Evolutionary conservation across 352 stramenopile species (phyloP).

Genomic region (Thalassiosira oceanica): DNA sequence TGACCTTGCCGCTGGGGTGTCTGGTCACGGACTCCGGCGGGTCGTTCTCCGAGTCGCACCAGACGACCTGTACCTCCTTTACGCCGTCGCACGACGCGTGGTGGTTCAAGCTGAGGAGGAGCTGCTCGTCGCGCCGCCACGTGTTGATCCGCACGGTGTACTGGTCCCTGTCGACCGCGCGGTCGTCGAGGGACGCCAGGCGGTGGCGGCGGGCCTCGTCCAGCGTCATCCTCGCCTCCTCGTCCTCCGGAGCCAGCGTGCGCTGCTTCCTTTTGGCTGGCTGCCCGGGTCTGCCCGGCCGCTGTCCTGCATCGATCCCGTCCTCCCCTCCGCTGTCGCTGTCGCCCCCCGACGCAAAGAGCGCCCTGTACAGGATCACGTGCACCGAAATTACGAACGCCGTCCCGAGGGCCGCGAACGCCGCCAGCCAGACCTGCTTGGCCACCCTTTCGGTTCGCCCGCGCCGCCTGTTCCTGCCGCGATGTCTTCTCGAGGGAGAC

Average conservation of each 20-base stretch:
- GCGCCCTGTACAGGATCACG: constrained; percentile 18
- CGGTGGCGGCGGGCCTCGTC: constrained; percentile 21
- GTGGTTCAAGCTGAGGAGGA: constrained; percentile 61
- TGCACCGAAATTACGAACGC: constrained; percentile 28
- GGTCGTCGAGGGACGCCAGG: constrained; percentile 5
- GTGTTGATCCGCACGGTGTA: constrained; percentile 82
- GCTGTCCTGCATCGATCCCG: too few relatives aligned
- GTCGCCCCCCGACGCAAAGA: not conserved
- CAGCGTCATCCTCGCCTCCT: too few relatives aligned
- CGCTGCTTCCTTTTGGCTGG: too few relatives aligned
- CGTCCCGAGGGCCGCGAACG: constrained; percentile 11
- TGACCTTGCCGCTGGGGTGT: constrained; percentile 48
- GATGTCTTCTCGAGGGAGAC: too few relatives aligned
- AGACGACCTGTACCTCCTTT: constrained; percentile 74
- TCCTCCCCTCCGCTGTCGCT: not conserved
- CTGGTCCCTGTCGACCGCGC: constrained; percentile 51
- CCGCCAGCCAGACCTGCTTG: constrained; percentile 28
- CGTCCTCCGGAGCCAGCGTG: too few relatives aligned
- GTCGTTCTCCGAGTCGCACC: constrained; percentile 59
- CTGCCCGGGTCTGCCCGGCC: too few relatives aligned
- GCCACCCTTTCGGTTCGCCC: constrained; percentile 6
- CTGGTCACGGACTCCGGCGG: constrained; percentile 38
- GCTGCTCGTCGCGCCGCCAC: constrained; percentile 69
- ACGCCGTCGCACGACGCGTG: constrained; percentile 63
- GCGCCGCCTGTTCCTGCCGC: too few relatives aligned